A percentile compares a stretch with the other conserved stretches of the same genome.
Conservation (phyloP, 768 basidiomycete genomes). For the Multifurca ochricompacta region DNA sequence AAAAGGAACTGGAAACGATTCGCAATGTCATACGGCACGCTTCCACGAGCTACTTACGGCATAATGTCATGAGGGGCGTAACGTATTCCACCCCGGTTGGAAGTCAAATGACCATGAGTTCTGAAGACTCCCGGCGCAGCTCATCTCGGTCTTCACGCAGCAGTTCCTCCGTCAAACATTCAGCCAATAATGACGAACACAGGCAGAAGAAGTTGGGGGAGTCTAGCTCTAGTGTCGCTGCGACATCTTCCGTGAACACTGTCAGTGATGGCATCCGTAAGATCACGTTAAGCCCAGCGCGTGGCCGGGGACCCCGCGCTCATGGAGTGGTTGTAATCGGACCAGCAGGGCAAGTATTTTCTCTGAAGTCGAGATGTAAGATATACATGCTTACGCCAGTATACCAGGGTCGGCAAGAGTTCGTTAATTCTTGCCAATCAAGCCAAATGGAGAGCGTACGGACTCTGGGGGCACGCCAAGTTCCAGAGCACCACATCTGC, state of each 20-base stretch:
- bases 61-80: conserved; percentile 40
- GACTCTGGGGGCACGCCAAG: conserved; percentile 72
- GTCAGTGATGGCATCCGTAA: conserved; percentile 39
- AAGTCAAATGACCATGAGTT: conserved; percentile 26
- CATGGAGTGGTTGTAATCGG: conserved; percentile 58
- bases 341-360: conserved; percentile 46
- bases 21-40: conserved; percentile 47
- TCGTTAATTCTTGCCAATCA: conserved; percentile 63
- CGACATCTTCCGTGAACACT: conserved; percentile 21
- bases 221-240: neutral
- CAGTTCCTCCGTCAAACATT: conserved; percentile 19
- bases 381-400: neutral
- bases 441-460: conserved; percentile 63
- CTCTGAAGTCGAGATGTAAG: neutral
- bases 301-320: conserved; percentile 38
- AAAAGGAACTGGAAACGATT: conserved; percentile 61
- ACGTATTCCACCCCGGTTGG: conserved; percentile 29
- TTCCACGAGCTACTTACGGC: conserved; percentile 54
- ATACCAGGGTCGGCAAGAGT: conserved; percentile 62
- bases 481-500: conserved; percentile 58
- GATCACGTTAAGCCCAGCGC: conserved; percentile 36
- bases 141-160: conserved; percentile 41
- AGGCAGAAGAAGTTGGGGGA: conserved; percentile 2
- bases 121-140: conserved; percentile 21
- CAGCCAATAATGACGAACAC: neutral